A percentile compares a stretch with the other conserved stretches of the same genome.
Evolutionary conservation across 768 basidiomycete genomes (phyloP).

Genomic region (Mrakia blollopis): DNA sequence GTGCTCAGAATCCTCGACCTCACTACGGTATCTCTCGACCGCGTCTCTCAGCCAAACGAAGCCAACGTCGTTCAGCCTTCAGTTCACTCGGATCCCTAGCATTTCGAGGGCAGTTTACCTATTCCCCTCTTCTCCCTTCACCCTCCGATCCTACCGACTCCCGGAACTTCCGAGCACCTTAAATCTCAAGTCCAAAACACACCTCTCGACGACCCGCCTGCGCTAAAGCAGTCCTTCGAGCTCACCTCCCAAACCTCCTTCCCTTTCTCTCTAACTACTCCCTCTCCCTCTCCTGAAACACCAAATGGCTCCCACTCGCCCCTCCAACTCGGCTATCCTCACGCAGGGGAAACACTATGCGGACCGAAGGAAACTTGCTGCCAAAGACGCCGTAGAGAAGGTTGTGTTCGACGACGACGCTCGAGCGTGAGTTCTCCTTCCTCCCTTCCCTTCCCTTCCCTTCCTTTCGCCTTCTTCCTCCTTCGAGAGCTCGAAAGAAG

Average conservation of each 20-base stretch:
- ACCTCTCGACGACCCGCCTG: too few species aligned
- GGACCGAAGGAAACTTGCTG: constrained; percentile 15
- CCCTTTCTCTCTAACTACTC: neutral
- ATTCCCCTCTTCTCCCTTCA: too few species aligned
- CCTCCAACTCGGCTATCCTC: constrained; percentile 30
- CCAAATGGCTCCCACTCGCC: constrained; percentile 28
- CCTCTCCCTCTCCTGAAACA: neutral
- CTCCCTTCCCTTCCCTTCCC: neutral
- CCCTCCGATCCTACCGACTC: too few species aligned
- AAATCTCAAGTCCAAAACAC: too few species aligned
- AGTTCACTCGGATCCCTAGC: too few species aligned
- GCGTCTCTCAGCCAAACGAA: too few species aligned
- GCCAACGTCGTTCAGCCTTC: too few species aligned
- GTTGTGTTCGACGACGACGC: constrained; percentile 32
- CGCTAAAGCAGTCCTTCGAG: neutral
- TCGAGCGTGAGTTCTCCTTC: constrained; percentile 20
- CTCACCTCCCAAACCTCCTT: neutral
- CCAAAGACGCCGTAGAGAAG: constrained; percentile 24
- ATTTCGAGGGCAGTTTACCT: too few species aligned
- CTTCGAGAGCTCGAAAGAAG: neutral
- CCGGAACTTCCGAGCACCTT: too few species aligned
- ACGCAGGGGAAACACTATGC: constrained; percentile 32
- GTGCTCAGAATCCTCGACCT: too few species aligned
- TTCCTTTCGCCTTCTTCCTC: neutral
- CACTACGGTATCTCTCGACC: too few species aligned